Conservation (phyloP, 768 basidiomycete genomes). For the Hygrophoropsis aurantiaca region DNA sequence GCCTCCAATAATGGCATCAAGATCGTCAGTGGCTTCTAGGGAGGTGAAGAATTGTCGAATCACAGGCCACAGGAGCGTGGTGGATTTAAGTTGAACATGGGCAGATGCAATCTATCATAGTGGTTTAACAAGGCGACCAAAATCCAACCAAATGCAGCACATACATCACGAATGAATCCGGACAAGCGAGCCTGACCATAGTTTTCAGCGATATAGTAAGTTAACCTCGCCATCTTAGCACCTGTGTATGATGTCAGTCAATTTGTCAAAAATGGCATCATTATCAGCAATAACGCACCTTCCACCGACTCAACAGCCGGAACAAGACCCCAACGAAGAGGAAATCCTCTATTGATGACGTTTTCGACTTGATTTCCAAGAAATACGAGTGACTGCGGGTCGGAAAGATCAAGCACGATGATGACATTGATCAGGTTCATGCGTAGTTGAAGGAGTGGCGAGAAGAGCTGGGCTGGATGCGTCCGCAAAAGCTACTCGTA, state of each 20-base stretch:
- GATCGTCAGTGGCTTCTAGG: slow-evolving; percentile 34
- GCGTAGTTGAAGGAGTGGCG: slow-evolving; percentile 73
- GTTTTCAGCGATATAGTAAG: slow-evolving; percentile 63
- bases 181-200: slow-evolving; percentile 66
- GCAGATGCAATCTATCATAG: slow-evolving; percentile 37
- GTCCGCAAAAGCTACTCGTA: slow-evolving; percentile 24
- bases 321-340: slow-evolving; percentile 85
- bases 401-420: slow-evolving; percentile 78
- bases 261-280: slow-evolving; percentile 32
- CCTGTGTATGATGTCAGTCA: slow-evolving; percentile 46
- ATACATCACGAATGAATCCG: slow-evolving; percentile 56
- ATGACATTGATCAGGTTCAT: slow-evolving; percentile 85
- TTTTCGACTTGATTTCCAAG: slow-evolving; percentile 62
- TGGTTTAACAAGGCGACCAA: not conserved
- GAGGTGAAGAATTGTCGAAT: slow-evolving; percentile 40
- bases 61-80: slow-evolving; percentile 42
- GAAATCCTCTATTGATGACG: slow-evolving; percentile 71
- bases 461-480: slow-evolving; percentile 55
- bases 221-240: slow-evolving; percentile 67
- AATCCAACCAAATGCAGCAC: not conserved
- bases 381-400: slow-evolving; percentile 56
- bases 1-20: slow-evolving; percentile 40
- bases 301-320: slow-evolving; percentile 60
- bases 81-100: slow-evolving; percentile 29
- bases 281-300: slow-evolving; percentile 24